Base-by-base conservation (phyloP, 148 eudicot species). In the Chenopodium berlandieri region DNA sequence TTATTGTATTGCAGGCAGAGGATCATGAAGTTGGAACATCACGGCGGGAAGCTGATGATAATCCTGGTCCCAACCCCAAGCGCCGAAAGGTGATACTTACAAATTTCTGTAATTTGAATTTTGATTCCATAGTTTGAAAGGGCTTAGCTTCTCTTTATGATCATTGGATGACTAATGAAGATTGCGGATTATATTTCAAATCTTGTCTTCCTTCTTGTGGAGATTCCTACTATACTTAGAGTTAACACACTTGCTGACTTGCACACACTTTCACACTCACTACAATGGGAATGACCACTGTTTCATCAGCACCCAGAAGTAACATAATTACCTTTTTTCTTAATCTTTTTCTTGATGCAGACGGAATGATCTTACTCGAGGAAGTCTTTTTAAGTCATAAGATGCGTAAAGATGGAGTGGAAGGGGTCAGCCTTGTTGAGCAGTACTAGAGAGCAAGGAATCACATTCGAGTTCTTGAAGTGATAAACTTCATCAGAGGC, bases 31-130 rank as follows among this genome's bases (percentile, higher is more conserved):
- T 58, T 68, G 86, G 90, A 77, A 78, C 80, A 40, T 75, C 88
- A 46, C 46, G 87, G 27, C 81, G 27, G 31, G 82, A 60, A 47
- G 73, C 27, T 79, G 88, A 86, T 14, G 9, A 31, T 68, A 44
- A 76, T 66, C 78, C 74, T 75, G 82, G 70, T 76, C 87, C 90
- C 16, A 75, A 79, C 84, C 69, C 84, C 11, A 88, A 88, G 81
- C 90, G 90, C 17, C 88, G 77, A 78, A 88, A 86, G 90, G 90
- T 88, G 77, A 78, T 37, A 13, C 2, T 56, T 10, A 27, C 63
- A 13, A 12, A 40, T 52, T 19, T 63, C 22, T 62, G 56, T 17
- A 56, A 4, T 71, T 60, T 77, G 17, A 37, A 13, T 50, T 70
- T 8, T 48, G 2, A 7, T 37, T 68, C 32, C 31, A 3, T 75